A percentile compares a stretch with the other conserved stretches of the same genome.
phyloP scores from a whole-genome alignment of 768 basidiomycete species.

The Psilocybe cyanescens region DNA sequence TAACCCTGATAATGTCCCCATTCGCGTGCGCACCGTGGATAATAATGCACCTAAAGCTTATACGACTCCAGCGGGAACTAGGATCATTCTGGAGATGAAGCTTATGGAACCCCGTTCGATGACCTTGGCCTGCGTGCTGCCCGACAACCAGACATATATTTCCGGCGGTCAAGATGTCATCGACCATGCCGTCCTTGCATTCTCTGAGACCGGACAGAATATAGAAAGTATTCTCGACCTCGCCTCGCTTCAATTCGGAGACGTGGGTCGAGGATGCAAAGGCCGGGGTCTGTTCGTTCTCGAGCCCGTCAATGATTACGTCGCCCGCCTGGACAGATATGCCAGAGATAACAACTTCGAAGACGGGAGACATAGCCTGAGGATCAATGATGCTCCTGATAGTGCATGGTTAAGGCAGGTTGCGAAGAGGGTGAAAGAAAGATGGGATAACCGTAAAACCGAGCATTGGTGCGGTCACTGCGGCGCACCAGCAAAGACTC shows the following conservation, averaged over 20 bases:
- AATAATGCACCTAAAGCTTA: conserved; percentile 15
- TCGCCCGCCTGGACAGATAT: conserved; percentile 16
- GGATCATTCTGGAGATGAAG: conserved; percentile 23
- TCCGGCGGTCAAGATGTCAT: conserved; percentile 14
- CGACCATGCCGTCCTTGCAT: conserved; percentile 23
- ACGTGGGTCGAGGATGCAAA: conserved; percentile 25
- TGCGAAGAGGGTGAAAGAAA: conserved; percentile 18
- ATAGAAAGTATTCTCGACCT: conserved; percentile 27
- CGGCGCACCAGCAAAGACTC: conserved; percentile 20
- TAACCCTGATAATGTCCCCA: conserved; percentile 7
- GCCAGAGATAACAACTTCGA: conserved; percentile 21
- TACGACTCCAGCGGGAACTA: conserved; percentile 11
- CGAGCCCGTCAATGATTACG: conserved; percentile 20
- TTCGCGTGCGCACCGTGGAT: conserved; percentile 21
- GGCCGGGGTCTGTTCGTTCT: conserved; percentile 26
- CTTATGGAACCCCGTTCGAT: conserved; percentile 12
- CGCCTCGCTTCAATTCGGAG: conserved; percentile 26
- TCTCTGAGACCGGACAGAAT: conserved; percentile 9
- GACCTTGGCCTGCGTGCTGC: conserved; percentile 16
- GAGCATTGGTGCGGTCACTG: conserved; percentile 28
- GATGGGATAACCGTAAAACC: conserved; percentile 23
- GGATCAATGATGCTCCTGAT: conserved; percentile 14
- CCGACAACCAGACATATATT: conserved; percentile 14
- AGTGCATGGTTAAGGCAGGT: conserved; percentile 15
- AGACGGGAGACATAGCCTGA: conserved; percentile 7